Base-by-base conservation (phyloP, 2,329 filamentous ascomycete genomes). In the Shiraia bambusicola region DNA sequence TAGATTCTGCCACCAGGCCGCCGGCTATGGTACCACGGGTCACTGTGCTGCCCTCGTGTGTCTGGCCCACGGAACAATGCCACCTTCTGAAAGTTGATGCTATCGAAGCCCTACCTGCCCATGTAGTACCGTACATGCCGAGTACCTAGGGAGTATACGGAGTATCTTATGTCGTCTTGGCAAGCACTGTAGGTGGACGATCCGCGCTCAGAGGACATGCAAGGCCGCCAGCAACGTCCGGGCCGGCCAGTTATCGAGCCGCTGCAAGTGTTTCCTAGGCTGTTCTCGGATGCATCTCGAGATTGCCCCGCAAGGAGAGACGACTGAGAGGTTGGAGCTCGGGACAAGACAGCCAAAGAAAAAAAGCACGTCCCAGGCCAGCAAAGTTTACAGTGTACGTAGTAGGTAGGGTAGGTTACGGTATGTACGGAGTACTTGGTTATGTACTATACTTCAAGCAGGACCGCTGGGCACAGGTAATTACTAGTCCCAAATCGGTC, bases 241-340 rank as follows among this genome's bases (percentile, higher is more conserved):
- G 65, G 54, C 59, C 65, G 66, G 61, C 58, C 60, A 66, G 54
- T 66, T 65, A 68, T 66, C 63, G 61, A 56, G 52, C 64, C 62
- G 65, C 65, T 67, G 63, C 66, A 65, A 61, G 64, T 65, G 55
- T 61, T 63, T 50, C 49, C 49, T 50, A 54, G 53, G 52, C 54
- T 47, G 44, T 47, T 62, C 50, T 55, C 45, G 58, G 55, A 59
- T 43, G 49, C 50, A 52, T 42, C 42, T 42, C 34, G 44, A 46
- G 39, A 52, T 55, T 61, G 60, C 51, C 40, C 55, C 51, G 50
- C 54, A 57, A 55, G 45, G 54, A n/a, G n/a, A n/a, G n/a, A n/a
- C n/a, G n/a, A n/a, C n/a, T n/a, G n/a, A n/a, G n/a, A 54, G 56
- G 50, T 56, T 59, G 56, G 59, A n/a, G n/a, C n/a, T n/a, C n/a